Base-by-base conservation (phyloP, 192 early-diverging fungal genomes). In the Backusella tarrabulga region DNA sequence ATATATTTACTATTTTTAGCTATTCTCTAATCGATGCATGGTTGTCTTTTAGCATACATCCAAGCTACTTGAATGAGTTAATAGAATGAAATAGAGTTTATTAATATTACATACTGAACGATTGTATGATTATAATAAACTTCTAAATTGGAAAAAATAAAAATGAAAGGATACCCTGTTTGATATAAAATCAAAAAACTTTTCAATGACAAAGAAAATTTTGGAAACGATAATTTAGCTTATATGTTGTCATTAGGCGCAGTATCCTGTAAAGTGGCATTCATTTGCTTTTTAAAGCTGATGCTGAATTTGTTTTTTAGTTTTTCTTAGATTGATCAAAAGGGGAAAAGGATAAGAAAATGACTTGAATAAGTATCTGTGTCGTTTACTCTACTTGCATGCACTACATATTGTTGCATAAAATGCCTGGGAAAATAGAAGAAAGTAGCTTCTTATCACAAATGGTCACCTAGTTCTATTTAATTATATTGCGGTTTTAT, bases 361-460 rank as follows among this genome's bases (percentile, higher is more conserved):
- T 29, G 23, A 50, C 56, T 29, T 63, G 56, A 63, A 63, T 63
- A 63, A 63, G 56, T 63, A 63, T 63, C 21, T 63, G 56, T 63
- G 56, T 63, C 56, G 11, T 63, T 29, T 63, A 63, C 56, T 63
- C 56, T 29, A 63, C 56, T 4, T 63, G 26, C 56, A 60, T 60
- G 56, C 56, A 63, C 29, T 63, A 23, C 56, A 63, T 63, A 63
- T 29, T 29, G 11, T 63, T 63, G 56, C 56, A 63, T 63, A 63
- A 63, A 63, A 26, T 63, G 56, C 56, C 9, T 63, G 56, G 56
- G 56, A 63, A 56, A 63, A 63, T 29, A 63, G 21, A 63, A 63
- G 56, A 11, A 63, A 63, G 11, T 63, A 12, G 56, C 21, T 63
- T 63, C 46, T 50, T 50, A 50, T 63, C 56, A 63, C 26, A 63